Evolutionary conservation across 202 grass and related monocot species (phyloP).

Genomic region (Cymbopogon flexuosus): DNA sequence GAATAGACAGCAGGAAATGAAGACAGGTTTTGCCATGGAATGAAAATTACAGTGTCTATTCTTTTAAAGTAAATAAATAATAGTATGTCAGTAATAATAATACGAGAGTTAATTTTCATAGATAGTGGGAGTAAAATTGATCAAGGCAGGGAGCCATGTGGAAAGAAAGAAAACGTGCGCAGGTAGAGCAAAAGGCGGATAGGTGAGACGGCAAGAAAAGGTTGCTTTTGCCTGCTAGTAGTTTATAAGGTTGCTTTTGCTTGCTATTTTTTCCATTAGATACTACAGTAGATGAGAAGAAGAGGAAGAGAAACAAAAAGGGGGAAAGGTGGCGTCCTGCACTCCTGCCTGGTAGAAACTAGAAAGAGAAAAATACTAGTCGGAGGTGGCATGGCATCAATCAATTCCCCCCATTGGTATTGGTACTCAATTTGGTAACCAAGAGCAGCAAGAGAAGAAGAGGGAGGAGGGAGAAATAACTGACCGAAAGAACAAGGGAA

Average conservation of each 20-base stretch:
- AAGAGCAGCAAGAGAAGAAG: no score
- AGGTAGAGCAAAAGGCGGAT: background rate
- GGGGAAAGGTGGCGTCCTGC: no score
- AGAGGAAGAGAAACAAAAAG: background rate
- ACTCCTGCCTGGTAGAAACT: no score
- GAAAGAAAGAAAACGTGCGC: background rate
- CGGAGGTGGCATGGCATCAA: no score
- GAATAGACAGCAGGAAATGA: background rate
- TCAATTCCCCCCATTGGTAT: no score
- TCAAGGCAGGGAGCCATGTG: background rate
- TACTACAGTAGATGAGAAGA: no score
- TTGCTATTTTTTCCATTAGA: no score
- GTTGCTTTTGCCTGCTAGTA: background rate
- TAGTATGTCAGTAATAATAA: no score
- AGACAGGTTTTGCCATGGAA: background rate
- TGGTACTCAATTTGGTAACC: no score
- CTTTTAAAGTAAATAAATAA: background rate
- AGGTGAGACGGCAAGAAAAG: background rate
- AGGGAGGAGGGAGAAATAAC: background rate
- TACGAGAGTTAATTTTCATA: no score
- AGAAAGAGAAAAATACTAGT: no score
- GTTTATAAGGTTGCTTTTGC: no score
- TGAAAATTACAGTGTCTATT: background rate
- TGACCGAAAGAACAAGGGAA: background rate
- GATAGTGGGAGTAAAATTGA: background rate